A percentile compares a stretch with the other conserved stretches of the same genome.
Conservation (phyloP, 352 stramenopile species). For the Globisporangium nagaii region DNA sequence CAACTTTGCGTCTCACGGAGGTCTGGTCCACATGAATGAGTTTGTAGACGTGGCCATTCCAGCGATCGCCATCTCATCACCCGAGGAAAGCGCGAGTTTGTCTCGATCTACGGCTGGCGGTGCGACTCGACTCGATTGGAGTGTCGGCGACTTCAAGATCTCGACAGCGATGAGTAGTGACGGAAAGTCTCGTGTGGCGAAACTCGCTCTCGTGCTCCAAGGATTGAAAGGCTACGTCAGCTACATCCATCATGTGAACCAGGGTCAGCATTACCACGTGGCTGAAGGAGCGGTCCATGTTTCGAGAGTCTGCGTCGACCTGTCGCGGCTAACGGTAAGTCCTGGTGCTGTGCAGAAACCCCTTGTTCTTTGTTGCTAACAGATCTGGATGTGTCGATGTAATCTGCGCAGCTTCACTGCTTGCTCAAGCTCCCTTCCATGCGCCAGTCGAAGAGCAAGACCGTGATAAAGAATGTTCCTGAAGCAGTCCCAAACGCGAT, state of each 20-base stretch:
- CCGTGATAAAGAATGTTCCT: not conserved
- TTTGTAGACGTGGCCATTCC: conserved; percentile 4
- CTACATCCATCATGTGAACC: conserved; percentile 5
- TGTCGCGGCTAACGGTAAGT: conserved; percentile 12
- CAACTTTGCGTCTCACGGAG: not conserved
- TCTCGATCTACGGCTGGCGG: not conserved
- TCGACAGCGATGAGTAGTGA: not conserved
- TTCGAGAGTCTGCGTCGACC: not conserved
- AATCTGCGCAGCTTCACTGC: conserved; percentile 27
- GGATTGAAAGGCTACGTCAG: conserved; percentile 2
- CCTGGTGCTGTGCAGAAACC: not conserved
- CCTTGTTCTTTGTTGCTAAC: not conserved
- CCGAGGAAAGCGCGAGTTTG: not conserved
- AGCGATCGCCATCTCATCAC: conserved; percentile 3
- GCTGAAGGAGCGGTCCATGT: conserved; percentile 5
- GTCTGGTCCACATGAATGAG: conserved; percentile 9
- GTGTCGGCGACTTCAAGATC: conserved; percentile 1
- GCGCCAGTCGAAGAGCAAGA: not conserved
- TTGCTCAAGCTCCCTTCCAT: conserved; percentile 27
- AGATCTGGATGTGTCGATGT: not conserved
- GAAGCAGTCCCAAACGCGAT: not conserved
- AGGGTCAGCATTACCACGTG: not conserved
- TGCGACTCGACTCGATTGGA: not conserved
- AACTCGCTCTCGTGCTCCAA: not conserved
- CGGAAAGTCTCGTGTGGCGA: not conserved